Evolutionary conservation across 441 rosid species (phyloP).

Genomic region (Gossypium gossypioides): DNA sequence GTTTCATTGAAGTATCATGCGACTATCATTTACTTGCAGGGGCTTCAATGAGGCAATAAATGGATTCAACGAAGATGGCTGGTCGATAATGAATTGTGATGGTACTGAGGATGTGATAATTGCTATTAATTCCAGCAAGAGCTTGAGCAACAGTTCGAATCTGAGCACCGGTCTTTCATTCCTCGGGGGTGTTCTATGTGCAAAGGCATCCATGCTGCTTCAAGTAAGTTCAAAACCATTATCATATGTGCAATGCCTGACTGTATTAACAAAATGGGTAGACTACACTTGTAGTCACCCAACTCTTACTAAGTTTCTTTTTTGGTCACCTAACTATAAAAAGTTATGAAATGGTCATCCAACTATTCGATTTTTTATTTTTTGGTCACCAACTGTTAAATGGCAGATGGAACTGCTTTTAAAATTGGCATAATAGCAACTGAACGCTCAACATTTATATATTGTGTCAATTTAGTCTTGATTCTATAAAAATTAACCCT

Average conservation of each 20-base stretch:
- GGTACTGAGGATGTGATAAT: slow-evolving; percentile 83
- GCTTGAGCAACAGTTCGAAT: slow-evolving; percentile 34
- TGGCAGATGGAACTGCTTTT: no score
- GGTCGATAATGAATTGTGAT: slow-evolving; percentile 72
- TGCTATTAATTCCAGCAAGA: slow-evolving; percentile 65
- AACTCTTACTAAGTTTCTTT: no score
- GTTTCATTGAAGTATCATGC: not conserved
- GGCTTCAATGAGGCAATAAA: slow-evolving; percentile 91
- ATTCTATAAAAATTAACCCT: no score
- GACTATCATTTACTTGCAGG: slow-evolving; percentile 30
- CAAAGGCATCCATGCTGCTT: slow-evolving; percentile 93
- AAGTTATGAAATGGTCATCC: no score
- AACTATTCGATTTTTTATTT: no score
- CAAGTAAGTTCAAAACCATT: slow-evolving; percentile 43
- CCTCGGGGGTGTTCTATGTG: slow-evolving; percentile 89
- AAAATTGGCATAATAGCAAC: no score
- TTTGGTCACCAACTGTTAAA: no score
- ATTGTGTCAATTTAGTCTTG: no score
- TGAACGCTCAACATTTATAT: no score
- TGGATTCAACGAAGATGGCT: slow-evolving; percentile 89
- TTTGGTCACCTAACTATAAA: no score
- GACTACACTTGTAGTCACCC: no score
- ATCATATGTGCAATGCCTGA: not conserved
- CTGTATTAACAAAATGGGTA: not conserved
- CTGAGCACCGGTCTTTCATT: slow-evolving; percentile 50